phyloP scores from a whole-genome alignment of 345 rosid genomes.

The Populus nigra region DNA sequence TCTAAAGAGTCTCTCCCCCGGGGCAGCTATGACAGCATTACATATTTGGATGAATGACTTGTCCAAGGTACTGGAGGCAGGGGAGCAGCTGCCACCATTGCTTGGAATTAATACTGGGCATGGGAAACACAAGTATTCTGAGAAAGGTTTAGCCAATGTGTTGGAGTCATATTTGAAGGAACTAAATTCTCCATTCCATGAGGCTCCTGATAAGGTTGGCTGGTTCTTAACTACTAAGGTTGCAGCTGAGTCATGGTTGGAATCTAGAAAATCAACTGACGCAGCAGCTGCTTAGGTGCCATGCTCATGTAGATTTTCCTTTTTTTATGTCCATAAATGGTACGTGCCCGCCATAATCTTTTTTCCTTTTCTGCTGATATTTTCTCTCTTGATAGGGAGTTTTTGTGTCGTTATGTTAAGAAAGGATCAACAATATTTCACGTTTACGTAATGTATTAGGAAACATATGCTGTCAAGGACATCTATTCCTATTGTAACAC shows the following conservation, averaged over 20 bases:
- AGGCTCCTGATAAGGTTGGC: constrained; percentile 76
- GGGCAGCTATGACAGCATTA: constrained; percentile 88
- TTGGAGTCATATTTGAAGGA: constrained; percentile 70
- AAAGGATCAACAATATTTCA: too few relatives aligned
- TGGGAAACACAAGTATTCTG: constrained; percentile 83
- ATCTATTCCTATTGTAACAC: too few relatives aligned
- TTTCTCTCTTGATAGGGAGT: constrained; percentile 24
- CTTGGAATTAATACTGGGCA: constrained; percentile 96
- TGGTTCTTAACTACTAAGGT: constrained; percentile 88
- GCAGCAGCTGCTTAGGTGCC: constrained; percentile 40
- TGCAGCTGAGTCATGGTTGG: constrained; percentile 82
- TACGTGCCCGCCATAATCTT: constrained; percentile 3
- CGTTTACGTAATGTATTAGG: too few relatives aligned
- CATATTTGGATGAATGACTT: constrained; percentile 89
- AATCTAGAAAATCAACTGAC: constrained; percentile 47
- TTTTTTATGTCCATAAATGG: constrained; percentile 10
- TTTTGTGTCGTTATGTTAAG: constrained; percentile 22
- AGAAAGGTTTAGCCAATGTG: constrained; percentile 61
- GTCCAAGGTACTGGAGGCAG: constrained; percentile 49
- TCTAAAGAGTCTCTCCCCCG: constrained; percentile 74
- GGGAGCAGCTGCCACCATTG: constrained; percentile 82
- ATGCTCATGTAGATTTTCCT: constrained; percentile 2
- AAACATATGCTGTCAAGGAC: too few relatives aligned
- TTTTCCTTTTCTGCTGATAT: constrained; percentile 15
- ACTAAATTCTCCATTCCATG: constrained; percentile 85